Conservation (phyloP, 2,329 filamentous ascomycete genomes). For the Pseudogymnoascus sp. region DNA sequence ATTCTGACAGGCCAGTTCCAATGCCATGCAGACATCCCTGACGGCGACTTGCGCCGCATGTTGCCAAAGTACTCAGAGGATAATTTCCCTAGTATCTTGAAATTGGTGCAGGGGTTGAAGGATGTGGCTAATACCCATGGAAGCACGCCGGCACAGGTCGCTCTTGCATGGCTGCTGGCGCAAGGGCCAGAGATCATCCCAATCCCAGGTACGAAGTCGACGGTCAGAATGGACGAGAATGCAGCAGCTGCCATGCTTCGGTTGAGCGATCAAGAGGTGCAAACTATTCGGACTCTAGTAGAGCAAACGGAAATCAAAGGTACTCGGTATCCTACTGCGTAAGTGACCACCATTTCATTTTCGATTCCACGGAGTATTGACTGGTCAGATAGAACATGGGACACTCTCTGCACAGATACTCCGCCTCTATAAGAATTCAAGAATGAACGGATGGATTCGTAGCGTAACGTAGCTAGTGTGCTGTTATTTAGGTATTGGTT, state of each 20-base stretch:
- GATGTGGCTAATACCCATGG: conserved; percentile 36
- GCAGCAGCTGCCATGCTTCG: conserved; percentile 12
- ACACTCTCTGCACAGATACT: conserved; percentile 3
- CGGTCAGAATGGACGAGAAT: conserved; percentile 10
- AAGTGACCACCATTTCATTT: conserved; percentile 10
- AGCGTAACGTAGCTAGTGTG: neutral
- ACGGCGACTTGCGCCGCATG: conserved; percentile 29
- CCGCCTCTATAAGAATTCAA: neutral
- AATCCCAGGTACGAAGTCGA: conserved; percentile 10
- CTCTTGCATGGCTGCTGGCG: conserved; percentile 38
- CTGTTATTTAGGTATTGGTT: neutral
- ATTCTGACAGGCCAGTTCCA: conserved; percentile 39
- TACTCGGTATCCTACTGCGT: conserved; percentile 17
- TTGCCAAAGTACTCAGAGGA: conserved; percentile 19
- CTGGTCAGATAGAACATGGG: neutral
- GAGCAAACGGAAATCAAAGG: conserved; percentile 18
- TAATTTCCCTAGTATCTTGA: conserved; percentile 40
- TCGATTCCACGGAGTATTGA: neutral
- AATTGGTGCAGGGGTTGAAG: conserved; percentile 36
- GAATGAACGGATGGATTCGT: neutral
- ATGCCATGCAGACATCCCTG: conserved; percentile 34
- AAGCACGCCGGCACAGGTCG: conserved; percentile 37
- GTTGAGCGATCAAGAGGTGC: conserved; percentile 19
- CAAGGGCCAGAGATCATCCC: conserved; percentile 11
- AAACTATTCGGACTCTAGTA: conserved; percentile 16